Base-by-base conservation (phyloP, 179 eudicot species). In the Sideroxylon spinosum region DNA sequence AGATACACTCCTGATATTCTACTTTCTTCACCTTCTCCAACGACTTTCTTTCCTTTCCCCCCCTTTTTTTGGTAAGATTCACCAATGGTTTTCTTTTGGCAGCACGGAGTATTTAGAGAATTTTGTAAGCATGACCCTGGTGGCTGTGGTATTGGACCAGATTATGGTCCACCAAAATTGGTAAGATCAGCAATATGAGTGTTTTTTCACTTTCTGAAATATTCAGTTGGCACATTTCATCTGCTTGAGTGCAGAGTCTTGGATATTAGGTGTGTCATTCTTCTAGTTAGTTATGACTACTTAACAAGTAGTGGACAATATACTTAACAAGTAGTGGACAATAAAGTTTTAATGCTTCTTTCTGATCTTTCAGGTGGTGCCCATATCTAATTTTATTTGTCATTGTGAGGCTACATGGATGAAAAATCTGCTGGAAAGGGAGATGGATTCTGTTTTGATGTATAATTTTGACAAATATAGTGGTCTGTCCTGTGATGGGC, bases 71-170 rank as follows among this genome's bases (percentile, higher is more conserved):
- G 44, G 5, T 37, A 6, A 37, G 44, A 37, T 37, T 37, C 44
- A 37, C 44, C 44, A 72, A 14, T 74, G 17, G 20, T 63, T 59
- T 77, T 59, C 69, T 74, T 85, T 81, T 85, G 46, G 76, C 90
- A 93, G 99, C 86, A 79, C 53, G 91, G 90, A 49, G 74, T 88
- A 4, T 84, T 91, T 78, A 70, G 66, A 80, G 91, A 91, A 74
- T 95, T 84, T 78, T 89, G 97, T 86, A 89, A 88, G 84, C 99
- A 93, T 81, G 87, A 87, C 76, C 86, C 80, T 7, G 89, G 88
- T 81, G 80, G 86, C 71, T 78, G 88, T 70, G 82, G 79, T 81
- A 77, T 75, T 29, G 86, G 84, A 56, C 78, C 80, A 55, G 74
- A 75, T 78, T 76, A 60, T 78, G 78, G 44, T 73, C 77, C 75